Evolutionary conservation across 108 stramenopile species (phyloP).

Genomic region (Nannochloropsis salina): DNA sequence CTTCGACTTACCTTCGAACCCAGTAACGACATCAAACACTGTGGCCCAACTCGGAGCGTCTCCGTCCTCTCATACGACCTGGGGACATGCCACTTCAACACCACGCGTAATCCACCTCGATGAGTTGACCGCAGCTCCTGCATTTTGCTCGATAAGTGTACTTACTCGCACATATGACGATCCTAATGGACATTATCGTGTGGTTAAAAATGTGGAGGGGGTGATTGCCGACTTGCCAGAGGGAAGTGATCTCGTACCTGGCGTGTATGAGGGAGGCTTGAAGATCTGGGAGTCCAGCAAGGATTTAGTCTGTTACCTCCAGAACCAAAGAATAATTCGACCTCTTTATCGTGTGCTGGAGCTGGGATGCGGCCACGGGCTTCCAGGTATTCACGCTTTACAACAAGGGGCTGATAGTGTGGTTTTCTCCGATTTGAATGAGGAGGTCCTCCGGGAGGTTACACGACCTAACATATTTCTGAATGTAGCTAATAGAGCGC

Average conservation of each 20-base stretch:
- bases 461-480: slow-evolving; percentile 41
- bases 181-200: not conserved
- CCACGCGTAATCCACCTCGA: too few relatives aligned
- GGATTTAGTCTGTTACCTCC: slow-evolving; percentile 39
- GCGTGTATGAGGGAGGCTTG: slow-evolving; percentile 48
- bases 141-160: too few relatives aligned
- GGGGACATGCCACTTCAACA: too few relatives aligned
- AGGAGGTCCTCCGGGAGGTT: slow-evolving; percentile 41
- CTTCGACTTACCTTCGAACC: not conserved
- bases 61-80: not conserved
- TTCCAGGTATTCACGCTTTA: slow-evolving; percentile 42
- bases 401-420: slow-evolving; percentile 29
- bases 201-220: not conserved
- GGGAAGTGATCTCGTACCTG: slow-evolving; percentile 43
- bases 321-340: not conserved
- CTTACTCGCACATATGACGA: too few relatives aligned
- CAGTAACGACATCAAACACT: not conserved
- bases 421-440: slow-evolving; percentile 43
- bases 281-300: slow-evolving; percentile 50
- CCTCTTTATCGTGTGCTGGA: not conserved
- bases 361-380: slow-evolving; percentile 49
- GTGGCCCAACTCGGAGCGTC: not conserved
- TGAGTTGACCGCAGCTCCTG: too few relatives aligned
- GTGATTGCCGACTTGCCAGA: slow-evolving; percentile 23
- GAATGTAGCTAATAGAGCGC: not conserved